Evolutionary conservation across 208 protist genomes (phyloP).

Genomic region (Leptomonas seymouri): DNA sequence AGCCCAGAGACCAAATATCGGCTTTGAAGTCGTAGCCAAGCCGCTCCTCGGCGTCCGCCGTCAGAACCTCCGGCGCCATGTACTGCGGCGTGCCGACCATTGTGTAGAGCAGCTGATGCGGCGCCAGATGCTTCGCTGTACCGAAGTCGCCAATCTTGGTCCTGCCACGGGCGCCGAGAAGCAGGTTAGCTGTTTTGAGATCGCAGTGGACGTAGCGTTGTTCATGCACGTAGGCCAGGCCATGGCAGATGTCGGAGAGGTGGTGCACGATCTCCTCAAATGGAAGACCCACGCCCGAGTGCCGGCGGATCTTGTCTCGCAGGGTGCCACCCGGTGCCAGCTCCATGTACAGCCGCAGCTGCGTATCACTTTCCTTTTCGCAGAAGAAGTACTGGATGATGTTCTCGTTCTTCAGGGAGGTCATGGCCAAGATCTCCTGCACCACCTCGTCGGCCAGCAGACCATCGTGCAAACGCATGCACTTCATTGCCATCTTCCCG

Average conservation of each 20-base stretch:
- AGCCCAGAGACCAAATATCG: conserved; percentile 92
- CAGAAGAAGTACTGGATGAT: conserved; percentile 95
- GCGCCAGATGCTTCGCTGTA: conserved; percentile 82
- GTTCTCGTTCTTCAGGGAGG: conserved; percentile 90
- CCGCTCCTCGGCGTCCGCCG: conserved; percentile 46
- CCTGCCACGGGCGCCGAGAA: conserved; percentile 75
- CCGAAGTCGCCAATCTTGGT: conserved; percentile 97
- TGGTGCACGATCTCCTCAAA: conserved; percentile 77
- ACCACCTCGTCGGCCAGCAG: conserved; percentile 71
- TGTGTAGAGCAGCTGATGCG: conserved; percentile 76
- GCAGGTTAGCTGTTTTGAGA: conserved; percentile 92
- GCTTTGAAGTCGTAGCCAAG: conserved; percentile 87
- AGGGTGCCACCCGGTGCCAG: conserved; percentile 89
- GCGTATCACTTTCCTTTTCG: conserved; percentile 77
- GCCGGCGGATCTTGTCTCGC: conserved; percentile 69
- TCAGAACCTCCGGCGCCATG: conserved; percentile 93
- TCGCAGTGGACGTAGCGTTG: conserved; percentile 90
- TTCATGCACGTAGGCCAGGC: conserved; percentile 90
- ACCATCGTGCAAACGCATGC: conserved; percentile 87
- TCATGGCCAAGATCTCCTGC: conserved; percentile 91
- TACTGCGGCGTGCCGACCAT: conserved; percentile 90
- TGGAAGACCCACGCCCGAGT: conserved; percentile 58
- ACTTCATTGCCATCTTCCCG: conserved; percentile 91
- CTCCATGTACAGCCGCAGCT: conserved; percentile 93
- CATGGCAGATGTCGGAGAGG: conserved; percentile 80